phyloP scores from a whole-genome alignment of 495 filamentous ascomycete genomes.

The Lepidopterella palustris region DNA sequence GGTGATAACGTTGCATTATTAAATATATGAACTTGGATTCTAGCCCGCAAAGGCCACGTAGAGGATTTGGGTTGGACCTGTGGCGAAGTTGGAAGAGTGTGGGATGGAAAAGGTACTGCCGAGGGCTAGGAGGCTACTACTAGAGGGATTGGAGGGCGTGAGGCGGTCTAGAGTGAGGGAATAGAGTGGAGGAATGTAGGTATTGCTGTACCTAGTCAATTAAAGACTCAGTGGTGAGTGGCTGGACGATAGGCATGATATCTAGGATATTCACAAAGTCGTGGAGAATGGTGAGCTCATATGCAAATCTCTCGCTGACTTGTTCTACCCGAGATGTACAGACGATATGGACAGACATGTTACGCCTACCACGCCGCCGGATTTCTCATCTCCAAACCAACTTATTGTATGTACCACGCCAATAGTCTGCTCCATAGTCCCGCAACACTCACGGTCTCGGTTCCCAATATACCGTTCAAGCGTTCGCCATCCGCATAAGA shows the following conservation, averaged over 20 bases:
- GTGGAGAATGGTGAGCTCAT: no score
- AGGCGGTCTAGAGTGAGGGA: slow-evolving; percentile 41
- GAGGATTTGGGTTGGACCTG: slow-evolving; percentile 33
- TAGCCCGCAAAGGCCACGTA: neutral
- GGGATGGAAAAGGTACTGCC: slow-evolving; percentile 47
- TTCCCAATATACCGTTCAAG: slow-evolving; percentile 51
- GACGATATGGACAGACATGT: slow-evolving; percentile 53
- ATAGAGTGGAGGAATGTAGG: slow-evolving; percentile 51
- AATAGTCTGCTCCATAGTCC: slow-evolving; percentile 49
- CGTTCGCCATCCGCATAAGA: slow-evolving; percentile 54
- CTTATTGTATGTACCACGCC: slow-evolving; percentile 45
- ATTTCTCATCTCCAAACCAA: slow-evolving; percentile 45
- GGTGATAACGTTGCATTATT: slow-evolving; percentile 43
- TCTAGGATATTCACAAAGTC: no score
- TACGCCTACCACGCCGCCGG: slow-evolving; percentile 55
- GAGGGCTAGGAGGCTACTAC: slow-evolving; percentile 42
- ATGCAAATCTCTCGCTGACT: neutral
- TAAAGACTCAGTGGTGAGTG: neutral
- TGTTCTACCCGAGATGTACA: slow-evolving; percentile 33
- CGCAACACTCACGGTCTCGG: slow-evolving; percentile 50
- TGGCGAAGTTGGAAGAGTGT: slow-evolving; percentile 36
- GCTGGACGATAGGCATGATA: no score
- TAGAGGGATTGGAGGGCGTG: neutral
- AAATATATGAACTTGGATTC: slow-evolving; percentile 12
- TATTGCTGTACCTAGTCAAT: slow-evolving; percentile 6